A percentile compares a stretch with the other conserved stretches of the same genome.
These are phyloP conservation scores for Fragilariopsis cylindrus DNA, from an alignment of 108 stramenopile genomes.

Conservation along the genomic window DNA sequence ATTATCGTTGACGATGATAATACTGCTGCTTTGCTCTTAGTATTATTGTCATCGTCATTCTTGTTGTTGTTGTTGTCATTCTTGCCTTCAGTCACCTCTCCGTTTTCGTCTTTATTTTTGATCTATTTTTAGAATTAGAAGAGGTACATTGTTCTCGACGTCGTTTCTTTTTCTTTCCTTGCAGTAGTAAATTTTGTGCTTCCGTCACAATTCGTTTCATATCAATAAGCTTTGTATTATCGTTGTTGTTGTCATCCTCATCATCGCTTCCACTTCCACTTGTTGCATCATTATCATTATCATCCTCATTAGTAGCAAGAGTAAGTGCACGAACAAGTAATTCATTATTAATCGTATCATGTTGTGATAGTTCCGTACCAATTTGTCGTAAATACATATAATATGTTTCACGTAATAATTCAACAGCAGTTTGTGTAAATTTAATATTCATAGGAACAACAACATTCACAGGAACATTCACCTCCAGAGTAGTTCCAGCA, in stretches of 20 bases:
- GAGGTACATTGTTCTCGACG: neutral
- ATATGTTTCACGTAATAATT: constrained; percentile 2
- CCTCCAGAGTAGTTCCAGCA: neutral
- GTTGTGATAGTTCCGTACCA: neutral
- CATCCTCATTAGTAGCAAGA: neutral
- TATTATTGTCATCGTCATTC: neutral
- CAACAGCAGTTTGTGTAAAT: constrained; percentile 9
- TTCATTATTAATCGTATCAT: neutral
- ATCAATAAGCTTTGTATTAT: neutral
- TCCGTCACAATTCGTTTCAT: neutral
- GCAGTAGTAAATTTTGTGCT: neutral
- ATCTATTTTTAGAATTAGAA: neutral
- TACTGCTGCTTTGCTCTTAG: neutral
- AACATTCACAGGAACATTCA: neutral
- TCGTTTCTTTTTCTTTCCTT: neutral
- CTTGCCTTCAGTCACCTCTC: neutral
- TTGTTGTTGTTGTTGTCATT: neutral
- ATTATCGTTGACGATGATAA: neutral
- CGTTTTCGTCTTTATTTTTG: neutral
- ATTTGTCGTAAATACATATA: neutral
- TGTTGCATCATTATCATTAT: neutral
- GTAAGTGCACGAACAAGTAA: neutral
- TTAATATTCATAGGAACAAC: neutral
- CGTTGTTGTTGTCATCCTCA: neutral
- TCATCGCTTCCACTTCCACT: neutral